These are phyloP conservation scores for Tolypocladium tropicale DNA, from an alignment of 2,329 filamentous ascomycete genomes.

Conservation along the genomic window DNA sequence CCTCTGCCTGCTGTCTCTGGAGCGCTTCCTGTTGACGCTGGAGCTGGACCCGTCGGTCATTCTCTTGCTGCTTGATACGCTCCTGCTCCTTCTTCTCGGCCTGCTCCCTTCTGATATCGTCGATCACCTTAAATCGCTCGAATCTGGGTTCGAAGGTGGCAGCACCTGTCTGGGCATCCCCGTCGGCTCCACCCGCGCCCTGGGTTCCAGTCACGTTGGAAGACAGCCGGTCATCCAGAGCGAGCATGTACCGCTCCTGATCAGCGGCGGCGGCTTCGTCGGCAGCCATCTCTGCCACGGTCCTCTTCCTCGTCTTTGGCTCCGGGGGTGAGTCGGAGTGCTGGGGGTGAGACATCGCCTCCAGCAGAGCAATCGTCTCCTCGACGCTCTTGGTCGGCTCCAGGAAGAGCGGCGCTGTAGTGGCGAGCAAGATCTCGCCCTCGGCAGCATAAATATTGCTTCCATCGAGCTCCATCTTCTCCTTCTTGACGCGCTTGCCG, in stretches of 20 bases:
- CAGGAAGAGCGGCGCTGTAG: slow-evolving; percentile 64
- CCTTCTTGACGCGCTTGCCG: slow-evolving; percentile 57
- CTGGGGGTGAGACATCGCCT: slow-evolving; percentile 63
- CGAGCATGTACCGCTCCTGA: slow-evolving; percentile 85
- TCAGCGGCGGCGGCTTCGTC: slow-evolving; percentile 88
- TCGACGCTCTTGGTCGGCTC: slow-evolving; percentile 61
- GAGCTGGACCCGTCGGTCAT: slow-evolving; percentile 41
- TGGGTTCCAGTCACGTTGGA: slow-evolving; percentile 47
- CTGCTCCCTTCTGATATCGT: slow-evolving; percentile 70
- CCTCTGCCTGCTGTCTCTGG: slow-evolving; percentile 34
- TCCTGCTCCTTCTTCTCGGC: slow-evolving; percentile 69
- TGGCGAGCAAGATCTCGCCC: slow-evolving; percentile 62
- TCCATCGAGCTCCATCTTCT: slow-evolving; percentile 67
- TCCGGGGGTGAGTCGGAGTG: slow-evolving; percentile 68
- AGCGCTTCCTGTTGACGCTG: slow-evolving; percentile 33
- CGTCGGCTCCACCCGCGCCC: slow-evolving; percentile 49
- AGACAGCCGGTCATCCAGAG: slow-evolving; percentile 73
- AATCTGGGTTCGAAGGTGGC: slow-evolving; percentile 78
- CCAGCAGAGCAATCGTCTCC: slow-evolving; percentile 62
- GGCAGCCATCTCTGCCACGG: slow-evolving; percentile 86
- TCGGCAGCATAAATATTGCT: slow-evolving; percentile 67
- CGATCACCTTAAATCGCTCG: slow-evolving; percentile 83
- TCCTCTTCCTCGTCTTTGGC: slow-evolving; percentile 85
- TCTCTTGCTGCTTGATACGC: slow-evolving; percentile 55
- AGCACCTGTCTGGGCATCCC: slow-evolving; percentile 60